phyloP scores from a whole-genome alignment of 345 rosid species.

The Excoecaria cochinchinensis region DNA sequence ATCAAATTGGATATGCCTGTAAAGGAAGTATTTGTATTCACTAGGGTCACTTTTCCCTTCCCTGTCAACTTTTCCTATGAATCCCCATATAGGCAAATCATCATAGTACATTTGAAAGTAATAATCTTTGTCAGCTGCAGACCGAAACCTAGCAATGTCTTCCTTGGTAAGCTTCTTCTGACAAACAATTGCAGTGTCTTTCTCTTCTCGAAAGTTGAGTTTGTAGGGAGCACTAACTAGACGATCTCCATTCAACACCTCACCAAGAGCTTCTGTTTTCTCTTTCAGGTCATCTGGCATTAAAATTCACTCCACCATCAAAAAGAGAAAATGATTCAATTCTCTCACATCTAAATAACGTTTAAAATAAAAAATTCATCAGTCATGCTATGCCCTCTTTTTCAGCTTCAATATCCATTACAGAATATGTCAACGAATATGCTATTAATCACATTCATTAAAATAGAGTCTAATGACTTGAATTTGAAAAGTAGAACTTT shows the following conservation, averaged over 20 bases:
- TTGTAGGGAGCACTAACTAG: conserved; percentile 83
- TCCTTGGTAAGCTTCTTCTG: conserved; percentile 47
- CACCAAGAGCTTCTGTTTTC: conserved; percentile 89
- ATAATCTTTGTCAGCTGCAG: conserved; percentile 68
- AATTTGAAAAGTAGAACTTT: too few relatives aligned
- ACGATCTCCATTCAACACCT: conserved; percentile 80
- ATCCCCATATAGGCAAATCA: conserved; percentile 89
- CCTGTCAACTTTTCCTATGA: conserved; percentile 78
- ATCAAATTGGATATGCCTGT: conserved; percentile 74
- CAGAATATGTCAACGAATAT: too few relatives aligned
- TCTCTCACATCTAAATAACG: too few relatives aligned
- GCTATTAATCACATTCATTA: too few relatives aligned
- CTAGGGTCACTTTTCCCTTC: conserved; percentile 49
- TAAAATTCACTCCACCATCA: background rate
- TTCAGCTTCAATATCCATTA: too few relatives aligned
- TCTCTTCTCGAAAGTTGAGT: conserved; percentile 66
- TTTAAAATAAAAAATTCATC: too few relatives aligned
- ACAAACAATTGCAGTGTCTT: conserved; percentile 61
- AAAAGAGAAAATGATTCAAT: conserved; percentile 4
- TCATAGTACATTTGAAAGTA: conserved; percentile 90
- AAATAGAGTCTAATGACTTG: too few relatives aligned
- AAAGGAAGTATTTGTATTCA: conserved; percentile 63
- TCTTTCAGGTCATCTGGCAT: conserved; percentile 58
- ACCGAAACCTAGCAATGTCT: conserved; percentile 57
- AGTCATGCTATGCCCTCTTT: too few relatives aligned